Base-by-base conservation (phyloP, 306 rosid species). In the Erythrophleum fordii region DNA sequence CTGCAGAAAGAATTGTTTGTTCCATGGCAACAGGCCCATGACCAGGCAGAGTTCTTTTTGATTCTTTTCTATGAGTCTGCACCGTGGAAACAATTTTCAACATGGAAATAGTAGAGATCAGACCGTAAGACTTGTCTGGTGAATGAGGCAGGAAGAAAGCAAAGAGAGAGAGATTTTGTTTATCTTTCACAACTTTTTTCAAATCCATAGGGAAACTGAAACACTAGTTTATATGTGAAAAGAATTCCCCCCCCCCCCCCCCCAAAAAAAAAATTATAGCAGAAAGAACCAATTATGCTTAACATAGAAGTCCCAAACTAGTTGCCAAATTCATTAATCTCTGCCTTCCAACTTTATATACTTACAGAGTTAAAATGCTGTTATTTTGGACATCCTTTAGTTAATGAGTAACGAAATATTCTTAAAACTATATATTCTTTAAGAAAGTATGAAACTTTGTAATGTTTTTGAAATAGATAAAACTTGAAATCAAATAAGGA, bases 31-130 rank as follows among this genome's bases (percentile, higher is more conserved):
- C 69, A 48, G 80, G 77, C 5, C 73, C 52, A 76, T 73, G 83
- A 75, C 55, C 84, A 29, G 84, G 65, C 64, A n/a, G 82, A 71
- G 85, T 45, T 83, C 73, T 83, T 75, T 78, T 89, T 7, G 74
- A 69, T 41, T 74, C 85, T 84, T 95, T 91, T 73, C 73, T 89
- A 86, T 91, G 91, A 0, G 99, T 89, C 99, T 95, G 90, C 84
- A 75, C 8, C 41, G 79, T 29, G 73, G 62, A 83, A 79, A 3
- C 1, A 68, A 28, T 73, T 48, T 41, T 51, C 34, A 68, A 68
- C 73, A 68, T 5, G 28, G 62, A 44, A 80, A 60, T 26, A 60
- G 46, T 58, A 22, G 41, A 49, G 48, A 29, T 18, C 76, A 16
- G 44, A 80, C 78, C 34, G 45, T 20, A 71, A 80, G 49, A 80